Conservation (phyloP, 108 stramenopile genomes). For the Cyclostephanos tholiformis region DNA sequence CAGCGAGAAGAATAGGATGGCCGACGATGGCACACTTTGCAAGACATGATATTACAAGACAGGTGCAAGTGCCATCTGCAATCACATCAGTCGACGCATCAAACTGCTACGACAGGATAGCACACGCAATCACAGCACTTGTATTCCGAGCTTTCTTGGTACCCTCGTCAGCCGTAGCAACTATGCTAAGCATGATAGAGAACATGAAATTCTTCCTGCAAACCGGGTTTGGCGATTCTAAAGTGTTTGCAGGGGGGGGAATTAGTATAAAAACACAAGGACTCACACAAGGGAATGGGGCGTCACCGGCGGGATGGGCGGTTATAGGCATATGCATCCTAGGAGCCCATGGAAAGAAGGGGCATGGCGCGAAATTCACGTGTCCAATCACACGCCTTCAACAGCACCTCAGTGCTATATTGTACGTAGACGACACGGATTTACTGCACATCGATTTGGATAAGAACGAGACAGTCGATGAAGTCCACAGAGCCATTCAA, state of each 20-base stretch:
- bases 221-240: slow-evolving; percentile 15
- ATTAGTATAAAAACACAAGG: slow-evolving; percentile 9
- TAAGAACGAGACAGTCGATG: background rate
- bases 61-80: background rate
- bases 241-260: background rate
- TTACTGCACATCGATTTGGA: background rate
- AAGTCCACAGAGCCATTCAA: background rate
- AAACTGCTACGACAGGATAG: no score
- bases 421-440: slow-evolving; percentile 41
- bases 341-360: background rate
- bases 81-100: slow-evolving; percentile 12
- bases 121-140: background rate
- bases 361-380: background rate
- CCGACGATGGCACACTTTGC: slow-evolving; percentile 3
- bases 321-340: slow-evolving; percentile 17
- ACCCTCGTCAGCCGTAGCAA: background rate
- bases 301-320: slow-evolving; percentile 44
- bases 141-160: slow-evolving; percentile 12
- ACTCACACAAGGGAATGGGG: slow-evolving; percentile 25
- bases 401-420: background rate
- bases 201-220: slow-evolving; percentile 14
- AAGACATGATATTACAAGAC: slow-evolving; percentile 8
- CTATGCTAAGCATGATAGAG: slow-evolving; percentile 8
- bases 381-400: background rate
- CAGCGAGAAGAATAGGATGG: slow-evolving; percentile 13